Evolutionary conservation across 306 rosid species (phyloP), one percentile per base, ranked within the genome.

Genomic region (Trifolium subterraneum): DNA sequence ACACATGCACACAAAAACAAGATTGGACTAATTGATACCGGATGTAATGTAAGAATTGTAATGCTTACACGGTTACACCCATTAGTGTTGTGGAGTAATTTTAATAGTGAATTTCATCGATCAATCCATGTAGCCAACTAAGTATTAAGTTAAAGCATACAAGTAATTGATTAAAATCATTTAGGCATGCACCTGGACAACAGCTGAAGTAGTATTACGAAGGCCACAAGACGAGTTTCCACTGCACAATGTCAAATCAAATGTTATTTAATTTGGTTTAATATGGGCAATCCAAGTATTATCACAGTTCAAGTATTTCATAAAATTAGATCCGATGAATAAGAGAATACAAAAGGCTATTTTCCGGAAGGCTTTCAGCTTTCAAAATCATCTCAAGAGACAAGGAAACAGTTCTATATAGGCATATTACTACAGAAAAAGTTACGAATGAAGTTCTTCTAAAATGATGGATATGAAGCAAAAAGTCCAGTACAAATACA

Each of bases 221-320:
- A 93, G 97, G 75, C 96, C 98, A 74, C 69, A 80, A 35, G 97
- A 88, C 79, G 80, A 51, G 82, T 89, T 87, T 75, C 98, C 98
- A 86, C 98, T 93, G 71, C 86, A 83, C 36, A 62, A 66, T 13
- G 6, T 6, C n/a, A 63, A 29, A n/a, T 3, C 7, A 59, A 39
- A 41, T 31, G 52, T 44, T 14, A 33, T 20, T 73, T 47, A 20
- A 31, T 31, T 33, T 7, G 23, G 48, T 48, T 73, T 62, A 38
- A 16, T 3, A n/a, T 65, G 35, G 19, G 42, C 12, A 65, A 45
- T 72, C 54, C 72, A 79, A 22, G 38, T 50, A 27, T 15, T 22
- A 33, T 56, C 31, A 13, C 10, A 66, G 10, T 65, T 68, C 41
- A 58, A 36, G 64, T 8, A 66, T 15, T 55, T 27, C 59, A 39